Conservation (phyloP, 257 asterid genomes). For the Lithospermum erythrorhizon region DNA sequence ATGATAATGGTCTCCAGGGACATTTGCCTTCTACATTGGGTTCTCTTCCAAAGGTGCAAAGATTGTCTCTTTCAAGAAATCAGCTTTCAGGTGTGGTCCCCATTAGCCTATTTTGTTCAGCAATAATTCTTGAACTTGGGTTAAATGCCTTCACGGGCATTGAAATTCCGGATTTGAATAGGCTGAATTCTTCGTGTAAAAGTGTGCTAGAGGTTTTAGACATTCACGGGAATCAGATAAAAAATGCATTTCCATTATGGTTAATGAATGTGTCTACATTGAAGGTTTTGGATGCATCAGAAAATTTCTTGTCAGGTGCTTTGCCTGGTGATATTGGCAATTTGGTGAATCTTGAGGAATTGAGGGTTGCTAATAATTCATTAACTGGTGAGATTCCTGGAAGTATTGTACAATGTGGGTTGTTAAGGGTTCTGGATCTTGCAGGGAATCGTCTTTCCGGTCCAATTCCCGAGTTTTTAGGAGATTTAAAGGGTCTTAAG, state of each 20-base stretch:
- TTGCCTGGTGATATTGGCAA: conserved; percentile 40
- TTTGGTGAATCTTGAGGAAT: conserved; percentile 39
- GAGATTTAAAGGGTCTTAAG: conserved; percentile 30
- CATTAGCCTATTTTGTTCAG: conserved; percentile 41
- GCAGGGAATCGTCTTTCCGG: conserved; percentile 44
- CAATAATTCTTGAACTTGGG: conserved; percentile 51
- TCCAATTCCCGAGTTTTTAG: conserved; percentile 44
- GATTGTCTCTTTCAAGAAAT: conserved; percentile 50
- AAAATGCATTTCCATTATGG: conserved; percentile 42
- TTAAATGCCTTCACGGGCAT: conserved; percentile 70
- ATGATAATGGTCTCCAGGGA: conserved; percentile 49
- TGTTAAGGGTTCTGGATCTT: conserved; percentile 45
- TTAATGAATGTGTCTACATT: conserved; percentile 33
- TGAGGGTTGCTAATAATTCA: conserved; percentile 55
- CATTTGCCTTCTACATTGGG: conserved; percentile 62
- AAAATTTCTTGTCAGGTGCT: conserved; percentile 45
- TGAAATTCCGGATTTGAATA: conserved; percentile 4
- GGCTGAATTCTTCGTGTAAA: conserved; percentile 17
- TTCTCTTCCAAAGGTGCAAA: conserved; percentile 30
- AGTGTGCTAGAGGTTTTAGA: conserved; percentile 46
- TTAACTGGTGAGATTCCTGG: conserved; percentile 42
- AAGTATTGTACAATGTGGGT: conserved; percentile 27
- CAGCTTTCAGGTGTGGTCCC: conserved; percentile 60
- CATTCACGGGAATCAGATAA: conserved; percentile 72
- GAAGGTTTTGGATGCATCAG: conserved; percentile 49